Evolutionary conservation across 2,329 filamentous ascomycete genomes (phyloP).

Genomic region (Macrophomina phaseolina): DNA sequence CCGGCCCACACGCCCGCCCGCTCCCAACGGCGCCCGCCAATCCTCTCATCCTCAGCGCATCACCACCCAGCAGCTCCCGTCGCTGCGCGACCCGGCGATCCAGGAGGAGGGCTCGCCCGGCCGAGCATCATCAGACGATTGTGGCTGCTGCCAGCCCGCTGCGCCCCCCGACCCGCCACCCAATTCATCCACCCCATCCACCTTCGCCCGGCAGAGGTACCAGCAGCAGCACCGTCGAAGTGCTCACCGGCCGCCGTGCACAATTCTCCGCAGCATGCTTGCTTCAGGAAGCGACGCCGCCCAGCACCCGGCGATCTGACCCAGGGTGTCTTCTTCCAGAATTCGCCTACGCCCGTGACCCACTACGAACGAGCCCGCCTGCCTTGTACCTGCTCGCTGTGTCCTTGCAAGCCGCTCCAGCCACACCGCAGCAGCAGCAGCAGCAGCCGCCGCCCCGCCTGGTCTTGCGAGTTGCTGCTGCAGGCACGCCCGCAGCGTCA

Average conservation of each 20-base stretch:
- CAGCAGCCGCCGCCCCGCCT: not conserved
- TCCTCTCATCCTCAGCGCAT: slow-evolving; percentile 13
- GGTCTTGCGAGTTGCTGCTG: not conserved
- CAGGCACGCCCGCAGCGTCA: slow-evolving; percentile 4
- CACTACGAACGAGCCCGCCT: not conserved
- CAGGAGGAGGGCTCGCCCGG: slow-evolving; percentile 16
- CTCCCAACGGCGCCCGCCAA: slow-evolving; percentile 11
- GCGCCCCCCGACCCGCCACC: slow-evolving; percentile 17
- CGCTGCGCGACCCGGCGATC: slow-evolving; percentile 19
- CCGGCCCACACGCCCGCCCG: slow-evolving; percentile 13
- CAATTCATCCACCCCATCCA: not conserved
- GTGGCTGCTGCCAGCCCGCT: not conserved
- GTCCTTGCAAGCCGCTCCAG: not conserved
- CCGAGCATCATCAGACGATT: slow-evolving; percentile 21
- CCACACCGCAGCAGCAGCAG: not conserved
- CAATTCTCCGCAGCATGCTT: slow-evolving; percentile 19
- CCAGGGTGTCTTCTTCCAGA: slow-evolving; percentile 1
- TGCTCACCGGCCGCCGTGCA: slow-evolving; percentile 6
- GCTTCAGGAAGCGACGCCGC: slow-evolving; percentile 22
- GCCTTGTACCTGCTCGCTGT: not conserved
- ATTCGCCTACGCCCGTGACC: slow-evolving; percentile 11
- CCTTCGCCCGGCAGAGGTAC: not conserved
- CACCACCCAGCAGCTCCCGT: not conserved
- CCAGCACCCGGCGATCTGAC: slow-evolving; percentile 10
- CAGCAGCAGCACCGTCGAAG: not conserved